Evolutionary conservation across 192 early-diverging fungal species (phyloP), one percentile per base, ranked within the genome.

Genomic region (Coemansia sp.): DNA sequence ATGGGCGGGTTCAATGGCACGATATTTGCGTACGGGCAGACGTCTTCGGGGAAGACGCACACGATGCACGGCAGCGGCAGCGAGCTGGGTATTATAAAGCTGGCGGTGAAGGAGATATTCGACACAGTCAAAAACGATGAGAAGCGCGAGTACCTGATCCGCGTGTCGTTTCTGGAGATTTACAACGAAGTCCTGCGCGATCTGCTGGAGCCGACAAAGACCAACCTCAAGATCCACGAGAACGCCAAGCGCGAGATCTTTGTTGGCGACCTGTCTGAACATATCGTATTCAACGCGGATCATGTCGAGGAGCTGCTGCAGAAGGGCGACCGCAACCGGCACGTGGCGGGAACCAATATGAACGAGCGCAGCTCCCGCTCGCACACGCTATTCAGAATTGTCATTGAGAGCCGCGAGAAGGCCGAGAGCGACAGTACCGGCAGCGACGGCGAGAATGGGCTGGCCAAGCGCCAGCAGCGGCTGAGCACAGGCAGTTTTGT

Each of bases 21-120:
- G 3, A 92, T 98, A 3, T 98, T 98, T 83, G 94, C 97, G 4
- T 98, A 98, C 79, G 97, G 97, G 18, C 95, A 98, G 71, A 99
- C 97, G 8, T 90, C 94, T 6, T 91, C 89, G 8, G 97, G 97
- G 44, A 99, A 99, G 67, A 98, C 97, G 0, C 81, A 83, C 56
- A 80, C 81, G 10, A 91, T 91, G 89, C 76, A 84, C 35, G 90
- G 89, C 29, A 72, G 65, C 42, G 58, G 69, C 24, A 60, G 75
- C 22, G 84, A 88, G 53, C 83, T 82, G 8, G 90, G 90, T 0
- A 82, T 92, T 32, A 91, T 90, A 38, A 79, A 78, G 38, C 81
- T 84, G 29, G 85, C 90, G 5, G 84, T 89, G 23, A 66, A 73
- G 3, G 73, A 88, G 55, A 84, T 92, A 53, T 90, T 90, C 65